Base-by-base conservation (phyloP, 345 rosid species). In the Linum usitatissimum region DNA sequence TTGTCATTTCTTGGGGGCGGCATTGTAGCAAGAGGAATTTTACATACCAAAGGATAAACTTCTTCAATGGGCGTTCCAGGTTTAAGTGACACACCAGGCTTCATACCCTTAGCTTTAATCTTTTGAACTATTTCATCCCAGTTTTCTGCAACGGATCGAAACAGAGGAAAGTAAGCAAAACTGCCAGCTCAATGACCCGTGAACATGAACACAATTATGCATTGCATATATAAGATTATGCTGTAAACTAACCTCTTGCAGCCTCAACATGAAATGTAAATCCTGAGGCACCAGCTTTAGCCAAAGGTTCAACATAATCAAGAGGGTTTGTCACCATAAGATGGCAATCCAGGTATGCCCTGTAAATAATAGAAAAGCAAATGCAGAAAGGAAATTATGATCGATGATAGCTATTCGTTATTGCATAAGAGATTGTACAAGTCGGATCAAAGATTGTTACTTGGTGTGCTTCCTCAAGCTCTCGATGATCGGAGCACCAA, bases 281-380 rank as follows among this genome's bases (percentile, higher is more conserved):
- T 63, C 96, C 89, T 21, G 98, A 89, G n/a, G 96, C 98, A 39
- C 96, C 96, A 55, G 96, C 91, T 64, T 86, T 81, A 38, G 78
- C 83, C 62, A 91, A 66, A 34, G 80, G 81, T 68, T 91, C 84
- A 23, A 91, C 79, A 68, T 91, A 91, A 80, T 91, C 97, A 65
- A 86, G 72, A 4, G 97, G 97, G 72, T 91, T 88, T 38, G 87
- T 81, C 55, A 91, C 98, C 96, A 91, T 86, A 57, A 91, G 83
- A 73, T 86, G 98, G 73, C 98, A 92, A 76, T 92, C 98, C 68
- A 92, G 76, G 79, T 84, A 92, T 57, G 95, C 93, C 78, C 93
- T 92, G 77, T 1, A 31, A 55, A 67, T 34, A 63, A 63, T 69
- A 68, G 14, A 58, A 53, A 21, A 45, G 21, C 36, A 13, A 12